Percentiles rank a stretch among this genome's conserved stretches.
phyloP scores from a whole-genome alignment of 164 flowering plant species.

The Cinnamomum micranthum region DNA sequence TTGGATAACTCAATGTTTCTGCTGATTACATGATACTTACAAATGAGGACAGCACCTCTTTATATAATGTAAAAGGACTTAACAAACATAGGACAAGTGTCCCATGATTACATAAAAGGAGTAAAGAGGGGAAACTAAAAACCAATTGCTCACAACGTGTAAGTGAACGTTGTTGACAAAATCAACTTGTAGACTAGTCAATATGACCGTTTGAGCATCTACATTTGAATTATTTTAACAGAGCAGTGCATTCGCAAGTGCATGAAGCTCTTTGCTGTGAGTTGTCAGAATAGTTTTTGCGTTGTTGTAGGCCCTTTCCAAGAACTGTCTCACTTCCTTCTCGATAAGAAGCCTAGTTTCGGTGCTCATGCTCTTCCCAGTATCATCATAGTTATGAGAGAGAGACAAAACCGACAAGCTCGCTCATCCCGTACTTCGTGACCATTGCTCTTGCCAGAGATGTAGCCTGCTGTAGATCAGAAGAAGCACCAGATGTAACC shows the following conservation, averaged over 20 bases:
- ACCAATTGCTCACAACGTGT: no score
- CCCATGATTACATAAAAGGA: no score
- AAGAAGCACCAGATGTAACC: conserved; percentile 82
- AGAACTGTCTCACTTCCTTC: conserved; percentile 55
- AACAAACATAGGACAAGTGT: no score
- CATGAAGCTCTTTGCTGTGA: conserved; percentile 72
- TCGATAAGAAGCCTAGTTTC: conserved; percentile 87
- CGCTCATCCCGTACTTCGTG: conserved; percentile 92
- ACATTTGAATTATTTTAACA: no score
- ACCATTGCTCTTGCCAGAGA: conserved; percentile 79
- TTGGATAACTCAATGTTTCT: no score
- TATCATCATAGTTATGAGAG: conserved; percentile 77
- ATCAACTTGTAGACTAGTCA: no score
- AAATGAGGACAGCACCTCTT: no score
- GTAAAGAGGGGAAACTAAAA: no score
- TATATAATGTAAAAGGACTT: no score
- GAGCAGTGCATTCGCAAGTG: conserved; percentile 84
- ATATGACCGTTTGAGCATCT: no score
- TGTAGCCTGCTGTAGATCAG: conserved; percentile 79
- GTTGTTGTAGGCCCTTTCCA: conserved; percentile 79
- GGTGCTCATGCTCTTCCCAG: conserved; percentile 89
- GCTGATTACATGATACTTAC: no score
- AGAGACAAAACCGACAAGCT: conserved; percentile 72
- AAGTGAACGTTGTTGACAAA: no score
- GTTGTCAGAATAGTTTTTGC: conserved; percentile 80